These are phyloP conservation scores for Colletotrichum cereale DNA, from an alignment of 2,329 filamentous ascomycete species.

Conservation along the genomic window DNA sequence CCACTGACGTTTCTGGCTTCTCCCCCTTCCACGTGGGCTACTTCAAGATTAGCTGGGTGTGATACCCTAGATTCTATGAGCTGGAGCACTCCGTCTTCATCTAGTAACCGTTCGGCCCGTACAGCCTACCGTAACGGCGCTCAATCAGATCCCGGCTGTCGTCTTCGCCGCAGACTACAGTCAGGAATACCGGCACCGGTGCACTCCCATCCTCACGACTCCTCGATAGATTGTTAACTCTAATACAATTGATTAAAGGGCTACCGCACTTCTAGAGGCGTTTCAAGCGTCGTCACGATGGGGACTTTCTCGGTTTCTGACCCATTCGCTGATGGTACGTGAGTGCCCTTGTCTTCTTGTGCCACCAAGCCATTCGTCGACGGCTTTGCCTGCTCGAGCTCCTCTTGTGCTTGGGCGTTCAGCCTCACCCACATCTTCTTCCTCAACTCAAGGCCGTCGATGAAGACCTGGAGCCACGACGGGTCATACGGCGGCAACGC, in stretches of 20 bases:
- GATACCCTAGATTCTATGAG: too few relatives aligned
- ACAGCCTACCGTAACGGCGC: background rate
- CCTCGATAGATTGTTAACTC: background rate
- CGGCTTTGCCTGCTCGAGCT: background rate
- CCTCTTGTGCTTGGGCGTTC: conserved; percentile 51
- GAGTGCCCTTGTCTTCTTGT: background rate
- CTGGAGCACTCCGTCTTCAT: background rate
- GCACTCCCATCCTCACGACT: background rate
- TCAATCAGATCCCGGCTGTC: background rate
- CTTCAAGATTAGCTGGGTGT: background rate
- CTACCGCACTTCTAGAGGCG: conserved; percentile 17
- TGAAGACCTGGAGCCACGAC: conserved; percentile 63
- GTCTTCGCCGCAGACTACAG: background rate
- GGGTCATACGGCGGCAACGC: conserved; percentile 58
- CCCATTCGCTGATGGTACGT: background rate
- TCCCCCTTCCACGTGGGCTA: background rate
- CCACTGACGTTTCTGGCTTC: background rate
- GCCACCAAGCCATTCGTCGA: background rate
- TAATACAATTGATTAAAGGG: background rate
- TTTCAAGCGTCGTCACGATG: conserved; percentile 23
- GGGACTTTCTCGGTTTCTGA: conserved; percentile 2
- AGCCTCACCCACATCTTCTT: conserved; percentile 69
- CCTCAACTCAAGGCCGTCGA: conserved; percentile 66
- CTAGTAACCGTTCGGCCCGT: background rate
- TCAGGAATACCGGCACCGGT: background rate